Base-by-base conservation (phyloP, 2,329 filamentous ascomycete species). In the Aphanoascus verrucosus region DNA sequence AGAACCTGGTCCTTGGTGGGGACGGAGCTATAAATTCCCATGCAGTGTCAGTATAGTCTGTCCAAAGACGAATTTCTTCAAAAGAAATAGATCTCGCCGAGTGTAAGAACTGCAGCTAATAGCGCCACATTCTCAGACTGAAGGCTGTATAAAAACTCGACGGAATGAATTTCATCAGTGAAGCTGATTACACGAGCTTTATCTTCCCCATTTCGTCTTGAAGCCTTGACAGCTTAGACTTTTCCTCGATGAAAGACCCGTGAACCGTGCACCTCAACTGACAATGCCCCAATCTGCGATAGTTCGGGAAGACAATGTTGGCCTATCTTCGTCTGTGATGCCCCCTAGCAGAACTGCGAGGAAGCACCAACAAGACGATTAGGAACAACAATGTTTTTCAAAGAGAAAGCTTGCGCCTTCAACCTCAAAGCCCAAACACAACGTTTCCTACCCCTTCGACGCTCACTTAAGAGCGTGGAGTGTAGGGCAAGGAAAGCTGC, bases 1-100 rank as follows among this genome's bases (percentile, higher is more conserved):
- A 97, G 81, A 74, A 98, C 84, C 75, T 97, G 86, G 75, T 96
- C 88, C 76, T 90, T 78, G 75, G 89, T 94, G 65, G 93, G 88
- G 71, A 95, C 87, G 77, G 83, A 84, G 78, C 89, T 95, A 72
- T 69, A 62, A 47, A 52, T 51, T 48, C 34, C 54, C 52, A 53
- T 59, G 55, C 52, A 31, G 72, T 67, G 73, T 82, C 73, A 88
- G 84, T 86, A 88, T 83, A 87, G 85, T 87, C 83, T 82, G 80
- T 80, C 83, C 78, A 72, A 28, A 77, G 81, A 79, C 77, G 70
- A 73, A 65, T 64, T 45, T n/a, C 1, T 44, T 70, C n/a, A n/a
- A 76, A 77, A 80, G 80, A 78, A 71, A 77, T 74, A 75, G 78
- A 78, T 83, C 82, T 73, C 85, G 86, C 86, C 85, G 82, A 83